These are phyloP conservation scores for Larix kaempferi DNA, from an alignment of 75 land plant species.

Conservation along the genomic window DNA sequence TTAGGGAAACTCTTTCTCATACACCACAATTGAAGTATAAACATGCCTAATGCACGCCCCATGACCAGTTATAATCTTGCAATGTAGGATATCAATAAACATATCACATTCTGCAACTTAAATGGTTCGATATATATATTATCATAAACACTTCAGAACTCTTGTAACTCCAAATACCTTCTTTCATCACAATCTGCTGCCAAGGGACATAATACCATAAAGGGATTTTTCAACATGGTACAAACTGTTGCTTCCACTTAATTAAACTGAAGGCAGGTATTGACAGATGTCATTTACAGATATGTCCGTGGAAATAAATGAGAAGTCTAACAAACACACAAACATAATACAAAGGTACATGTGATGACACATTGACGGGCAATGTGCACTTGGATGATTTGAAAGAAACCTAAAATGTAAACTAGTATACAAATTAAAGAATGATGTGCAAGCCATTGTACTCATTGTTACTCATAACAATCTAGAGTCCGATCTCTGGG, in stretches of 20 bases:
- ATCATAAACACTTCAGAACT: neutral
- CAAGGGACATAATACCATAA: neutral
- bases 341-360: constrained; percentile 7
- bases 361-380: neutral
- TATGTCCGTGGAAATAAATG: constrained; percentile 3
- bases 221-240: neutral
- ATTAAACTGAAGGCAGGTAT: neutral
- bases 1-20: too few relatives aligned
- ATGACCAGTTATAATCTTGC: too few relatives aligned
- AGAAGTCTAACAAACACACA: constrained; percentile 9
- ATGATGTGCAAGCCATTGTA: constrained; percentile 4
- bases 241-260: constrained; percentile 1
- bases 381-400: constrained; percentile 5
- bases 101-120: too few relatives aligned
- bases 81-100: too few relatives aligned
- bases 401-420: neutral
- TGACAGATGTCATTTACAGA: constrained; percentile 10
- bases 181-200: neutral
- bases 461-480: constrained; percentile 5
- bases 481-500: constrained; percentile 4
- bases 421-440: constrained; percentile 13
- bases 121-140: too few relatives aligned
- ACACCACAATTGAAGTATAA: too few relatives aligned
- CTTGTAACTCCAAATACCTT: neutral
- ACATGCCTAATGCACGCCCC: too few relatives aligned